phyloP scores from a whole-genome alignment of 768 basidiomycete species.

The Xerocomellus intermedius region DNA sequence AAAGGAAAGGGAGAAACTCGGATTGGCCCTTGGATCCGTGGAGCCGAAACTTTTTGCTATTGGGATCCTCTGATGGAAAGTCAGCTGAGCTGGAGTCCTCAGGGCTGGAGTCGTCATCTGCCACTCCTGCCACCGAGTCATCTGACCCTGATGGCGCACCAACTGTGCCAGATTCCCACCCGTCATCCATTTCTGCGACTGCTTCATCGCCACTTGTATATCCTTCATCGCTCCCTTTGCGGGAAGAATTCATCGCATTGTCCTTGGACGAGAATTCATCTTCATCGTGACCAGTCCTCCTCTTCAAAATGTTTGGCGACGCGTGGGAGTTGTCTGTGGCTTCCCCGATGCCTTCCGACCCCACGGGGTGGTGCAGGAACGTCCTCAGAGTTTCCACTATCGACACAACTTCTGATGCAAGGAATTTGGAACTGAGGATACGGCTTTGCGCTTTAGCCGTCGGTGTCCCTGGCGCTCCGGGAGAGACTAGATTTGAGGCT shows the following conservation, averaged over 20 bases:
- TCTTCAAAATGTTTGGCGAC: conserved; percentile 9
- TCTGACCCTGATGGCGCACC: conserved; percentile 24
- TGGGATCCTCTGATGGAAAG: conserved; percentile 12
- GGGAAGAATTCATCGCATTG: background rate
- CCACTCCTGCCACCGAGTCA: conserved; percentile 40
- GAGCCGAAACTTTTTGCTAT: conserved; percentile 18
- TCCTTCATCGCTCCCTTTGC: conserved; percentile 18
- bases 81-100: conserved; percentile 12
- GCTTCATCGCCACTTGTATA: conserved; percentile 10
- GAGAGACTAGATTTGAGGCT: conserved; percentile 31
- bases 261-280: conserved; percentile 1
- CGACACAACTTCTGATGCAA: conserved; percentile 56
- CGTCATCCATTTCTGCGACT: conserved; percentile 20
- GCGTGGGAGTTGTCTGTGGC: conserved; percentile 16
- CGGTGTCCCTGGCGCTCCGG: conserved; percentile 41
- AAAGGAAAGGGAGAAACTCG: conserved; percentile 85
- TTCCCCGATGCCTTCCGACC: conserved; percentile 16
- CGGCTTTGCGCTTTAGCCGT: conserved; percentile 65
- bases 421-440: conserved; percentile 72
- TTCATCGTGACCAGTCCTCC: background rate
- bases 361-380: conserved; percentile 35
- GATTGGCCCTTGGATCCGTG: conserved; percentile 35
- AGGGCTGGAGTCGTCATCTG: conserved; percentile 30
- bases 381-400: conserved; percentile 51
- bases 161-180: conserved; percentile 46